These are phyloP conservation scores for Parasitella parasitica DNA, from an alignment of 371 early-diverging fungal species.

Conservation along the genomic window DNA sequence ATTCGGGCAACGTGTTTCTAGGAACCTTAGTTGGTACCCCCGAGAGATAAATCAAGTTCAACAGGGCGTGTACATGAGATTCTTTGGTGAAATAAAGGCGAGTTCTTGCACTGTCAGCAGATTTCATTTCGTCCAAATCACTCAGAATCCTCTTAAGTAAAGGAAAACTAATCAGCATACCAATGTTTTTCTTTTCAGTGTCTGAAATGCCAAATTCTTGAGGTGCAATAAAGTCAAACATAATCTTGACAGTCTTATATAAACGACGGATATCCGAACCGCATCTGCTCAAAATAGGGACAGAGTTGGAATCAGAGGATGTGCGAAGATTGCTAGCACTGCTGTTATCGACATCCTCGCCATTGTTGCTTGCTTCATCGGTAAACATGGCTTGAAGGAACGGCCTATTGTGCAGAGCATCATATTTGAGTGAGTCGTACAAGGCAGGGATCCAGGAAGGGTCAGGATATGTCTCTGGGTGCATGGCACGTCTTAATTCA, in stretches of 20 bases:
- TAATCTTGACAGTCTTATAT: slow-evolving; percentile 74
- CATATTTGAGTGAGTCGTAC: slow-evolving; percentile 95
- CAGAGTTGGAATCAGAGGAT: not conserved
- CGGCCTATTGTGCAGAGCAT: slow-evolving; percentile 90
- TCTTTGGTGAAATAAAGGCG: slow-evolving; percentile 96
- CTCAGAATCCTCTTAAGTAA: slow-evolving; percentile 75
- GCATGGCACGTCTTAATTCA: slow-evolving; percentile 3
- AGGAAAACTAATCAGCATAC: slow-evolving; percentile 72
- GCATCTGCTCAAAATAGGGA: slow-evolving; percentile 6
- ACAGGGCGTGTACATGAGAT: slow-evolving; percentile 85
- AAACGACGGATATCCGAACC: slow-evolving; percentile 57
- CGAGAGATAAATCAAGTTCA: slow-evolving; percentile 87
- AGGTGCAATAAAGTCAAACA: slow-evolving; percentile 93
- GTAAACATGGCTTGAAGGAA: slow-evolving; percentile 75
- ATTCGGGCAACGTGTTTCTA: slow-evolving; percentile 72
- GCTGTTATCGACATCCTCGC: not conserved
- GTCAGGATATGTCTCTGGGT: slow-evolving; percentile 49
- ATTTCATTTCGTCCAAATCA: slow-evolving; percentile 68
- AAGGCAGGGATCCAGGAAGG: slow-evolving; percentile 92
- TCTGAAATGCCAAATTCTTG: slow-evolving; percentile 89
- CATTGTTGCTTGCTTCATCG: slow-evolving; percentile 16
- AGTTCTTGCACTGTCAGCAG: slow-evolving; percentile 64
- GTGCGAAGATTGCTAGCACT: not conserved
- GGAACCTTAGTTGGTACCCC: slow-evolving; percentile 77
- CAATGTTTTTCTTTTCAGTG: slow-evolving; percentile 85